Evolutionary conservation across 1,284 basidiomycete species (phyloP), one percentile per base, ranked within the genome.

Genomic region (Trichosporon asahii): DNA sequence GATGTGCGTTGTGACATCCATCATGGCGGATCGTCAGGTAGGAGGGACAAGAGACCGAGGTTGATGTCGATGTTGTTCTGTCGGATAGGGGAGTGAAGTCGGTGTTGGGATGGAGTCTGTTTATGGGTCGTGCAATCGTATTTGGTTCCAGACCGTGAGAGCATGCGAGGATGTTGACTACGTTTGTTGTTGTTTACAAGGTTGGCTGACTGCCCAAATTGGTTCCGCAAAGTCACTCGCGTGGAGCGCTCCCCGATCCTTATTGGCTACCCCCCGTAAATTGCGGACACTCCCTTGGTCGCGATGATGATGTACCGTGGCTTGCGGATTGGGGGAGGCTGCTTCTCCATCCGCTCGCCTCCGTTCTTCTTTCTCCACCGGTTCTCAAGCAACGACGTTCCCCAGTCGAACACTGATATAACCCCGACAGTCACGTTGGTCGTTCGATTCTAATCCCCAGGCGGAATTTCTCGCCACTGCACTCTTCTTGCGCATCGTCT

Each of bases 1-100:
- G 14, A 83, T 75, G 69, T 82, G 81, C 63, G 76, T 75, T 33
- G 79, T 75, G 3, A 66, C 71, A 66, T 74, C 73, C 80, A 81
- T 80, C 27, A 37, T 65, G 71, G 29, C 12, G 70, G 27, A 7
- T 63, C 23, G 40, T 18, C 12, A 33, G 11, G 15, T 11, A 7
- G 55, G 25, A n/a, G 23, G 15, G 18, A 61, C 57, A 61, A 61
- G 57, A 61, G 21, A 61, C 57, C 57, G 23, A 61, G 6, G 29
- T n/a, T 31, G 57, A 40, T 64, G 46, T 49, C 33, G 44, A 35
- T 68, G 46, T 33, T 53, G 60, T 49, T 57, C 31, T 53, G 49
- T 53, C n/a, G n/a, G n/a, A n/a, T n/a, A 3, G 46, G n/a, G 46
- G 8, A 53, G 46, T 18, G 21, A 53, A 21, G 25, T 40, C 53